Percentiles rank a stretch among this genome's conserved stretches.
Evolutionary conservation across 2,329 filamentous ascomycete species (phyloP).

Genomic region (Cytospora schulzeri): DNA sequence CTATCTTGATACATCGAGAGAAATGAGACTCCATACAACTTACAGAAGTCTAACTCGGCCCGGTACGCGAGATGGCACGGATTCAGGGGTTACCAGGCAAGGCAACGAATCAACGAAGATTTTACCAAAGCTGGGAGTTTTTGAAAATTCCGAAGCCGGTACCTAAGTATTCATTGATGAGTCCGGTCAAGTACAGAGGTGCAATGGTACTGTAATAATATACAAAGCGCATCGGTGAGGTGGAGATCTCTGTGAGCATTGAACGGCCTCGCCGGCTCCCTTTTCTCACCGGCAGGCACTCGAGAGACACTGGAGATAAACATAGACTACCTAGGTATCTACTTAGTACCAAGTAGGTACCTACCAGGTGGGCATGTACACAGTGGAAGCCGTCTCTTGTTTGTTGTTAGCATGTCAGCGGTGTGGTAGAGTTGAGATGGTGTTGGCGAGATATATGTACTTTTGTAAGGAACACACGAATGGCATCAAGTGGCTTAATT

Average conservation of each 20-base stretch:
- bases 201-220: background rate
- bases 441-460: background rate
- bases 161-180: background rate
- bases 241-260: background rate
- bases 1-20: background rate
- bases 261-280: background rate
- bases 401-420: background rate
- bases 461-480: too few relatives aligned
- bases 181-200: background rate
- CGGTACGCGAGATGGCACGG: background rate
- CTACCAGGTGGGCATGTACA: too few relatives aligned
- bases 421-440: background rate
- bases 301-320: background rate
- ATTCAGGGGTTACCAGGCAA: background rate
- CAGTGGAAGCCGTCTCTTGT: background rate
- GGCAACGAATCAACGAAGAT: background rate
- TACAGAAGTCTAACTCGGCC: background rate
- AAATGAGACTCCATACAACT: background rate
- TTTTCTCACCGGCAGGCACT: background rate
- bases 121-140: background rate
- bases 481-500: background rate
- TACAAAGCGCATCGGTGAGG: background rate
- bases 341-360: too few relatives aligned
- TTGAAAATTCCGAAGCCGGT: background rate
- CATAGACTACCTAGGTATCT: background rate